These are phyloP conservation scores for Sarocladium strictum DNA, from an alignment of 2,329 filamentous ascomycete genomes.

Conservation along the genomic window DNA sequence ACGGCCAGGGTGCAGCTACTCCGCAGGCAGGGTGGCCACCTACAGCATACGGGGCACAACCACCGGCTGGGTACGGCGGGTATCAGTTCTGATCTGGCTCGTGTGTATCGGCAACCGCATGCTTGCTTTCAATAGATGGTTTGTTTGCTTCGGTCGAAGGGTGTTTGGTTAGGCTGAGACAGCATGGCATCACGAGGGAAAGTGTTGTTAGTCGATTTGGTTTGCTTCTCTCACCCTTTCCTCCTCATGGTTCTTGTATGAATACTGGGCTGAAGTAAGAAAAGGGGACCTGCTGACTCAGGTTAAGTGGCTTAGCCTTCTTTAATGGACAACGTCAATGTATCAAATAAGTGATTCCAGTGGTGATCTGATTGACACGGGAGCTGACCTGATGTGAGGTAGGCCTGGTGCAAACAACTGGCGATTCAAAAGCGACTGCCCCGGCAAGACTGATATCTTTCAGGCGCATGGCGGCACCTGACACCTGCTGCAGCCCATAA, in stretches of 20 bases:
- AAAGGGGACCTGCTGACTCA: neutral
- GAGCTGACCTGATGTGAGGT: no score
- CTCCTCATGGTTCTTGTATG: neutral
- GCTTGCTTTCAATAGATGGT: slow-evolving; percentile 5
- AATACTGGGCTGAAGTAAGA: neutral
- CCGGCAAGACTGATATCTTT: no score
- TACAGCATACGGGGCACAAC: slow-evolving; percentile 27
- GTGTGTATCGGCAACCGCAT: neutral
- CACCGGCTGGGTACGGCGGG: slow-evolving; percentile 29
- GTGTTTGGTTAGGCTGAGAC: neutral
- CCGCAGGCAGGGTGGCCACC: slow-evolving; percentile 23
- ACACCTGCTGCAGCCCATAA: no score
- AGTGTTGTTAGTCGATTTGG: neutral
- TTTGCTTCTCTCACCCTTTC: neutral
- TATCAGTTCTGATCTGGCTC: slow-evolving; percentile 28
- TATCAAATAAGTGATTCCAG: no score
- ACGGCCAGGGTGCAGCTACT: slow-evolving; percentile 4
- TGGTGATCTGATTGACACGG: no score
- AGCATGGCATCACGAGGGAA: neutral
- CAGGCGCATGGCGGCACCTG: no score
- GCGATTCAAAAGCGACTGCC: no score
- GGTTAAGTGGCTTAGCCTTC: neutral
- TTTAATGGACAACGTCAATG: no score
- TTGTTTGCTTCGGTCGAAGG: neutral
- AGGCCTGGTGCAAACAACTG: no score